Evolutionary conservation across 1,139 yeast genomes (phyloP).

Genomic region (Pichia sp.): DNA sequence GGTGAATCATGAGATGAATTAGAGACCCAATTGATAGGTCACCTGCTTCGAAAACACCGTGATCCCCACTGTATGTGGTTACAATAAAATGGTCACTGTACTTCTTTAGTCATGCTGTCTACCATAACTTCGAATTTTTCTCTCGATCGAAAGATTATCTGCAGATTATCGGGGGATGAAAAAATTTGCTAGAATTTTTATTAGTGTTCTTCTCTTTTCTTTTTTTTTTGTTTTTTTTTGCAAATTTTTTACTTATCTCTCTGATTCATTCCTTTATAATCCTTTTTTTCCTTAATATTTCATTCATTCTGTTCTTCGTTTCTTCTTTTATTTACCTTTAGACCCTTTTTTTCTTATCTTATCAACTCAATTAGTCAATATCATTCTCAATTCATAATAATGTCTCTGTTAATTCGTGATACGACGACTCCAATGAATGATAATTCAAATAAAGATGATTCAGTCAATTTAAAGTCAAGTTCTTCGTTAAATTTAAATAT

Average conservation of each 20-base stretch:
- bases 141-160: background rate
- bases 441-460: background rate
- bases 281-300: background rate
- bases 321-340: background rate
- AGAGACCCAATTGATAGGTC: background rate
- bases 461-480: background rate
- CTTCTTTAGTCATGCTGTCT: background rate
- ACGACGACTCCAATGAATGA: conserved; percentile 14
- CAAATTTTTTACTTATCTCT: background rate
- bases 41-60: no score
- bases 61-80: no score
- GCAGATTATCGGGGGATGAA: background rate
- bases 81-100: no score
- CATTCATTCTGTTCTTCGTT: background rate
- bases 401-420: conserved; percentile 10
- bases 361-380: conserved; percentile 6
- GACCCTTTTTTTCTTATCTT: background rate
- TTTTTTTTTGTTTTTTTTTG: background rate
- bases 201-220: background rate
- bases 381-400: conserved; percentile 1
- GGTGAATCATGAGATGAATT: background rate
- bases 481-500: conserved; percentile 25
- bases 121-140: background rate
- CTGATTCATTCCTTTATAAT: background rate
- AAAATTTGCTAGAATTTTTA: background rate